Conservation (phyloP, 352 stramenopile genomes). For the Globisporangium solare region DNA sequence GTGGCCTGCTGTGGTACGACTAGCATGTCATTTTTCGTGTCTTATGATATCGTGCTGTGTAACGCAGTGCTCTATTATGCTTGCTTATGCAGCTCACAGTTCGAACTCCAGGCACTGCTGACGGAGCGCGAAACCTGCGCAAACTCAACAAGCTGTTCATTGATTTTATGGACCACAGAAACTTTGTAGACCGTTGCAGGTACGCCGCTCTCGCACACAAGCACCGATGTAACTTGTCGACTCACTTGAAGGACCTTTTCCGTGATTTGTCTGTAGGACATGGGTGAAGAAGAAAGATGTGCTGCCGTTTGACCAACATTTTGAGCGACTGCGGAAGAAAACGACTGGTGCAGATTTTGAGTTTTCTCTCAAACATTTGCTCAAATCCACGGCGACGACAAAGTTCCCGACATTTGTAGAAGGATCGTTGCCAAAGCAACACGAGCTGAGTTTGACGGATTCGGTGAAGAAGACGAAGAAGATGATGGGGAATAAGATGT, state of each 20-base stretch:
- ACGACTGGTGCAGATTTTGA: constrained; percentile 41
- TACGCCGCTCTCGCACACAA: constrained; percentile 12
- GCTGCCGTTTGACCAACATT: constrained; percentile 32
- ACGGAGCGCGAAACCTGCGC: constrained; percentile 32
- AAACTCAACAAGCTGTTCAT: constrained; percentile 39
- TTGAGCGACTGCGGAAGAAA: constrained; percentile 24
- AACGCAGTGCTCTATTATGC: not conserved
- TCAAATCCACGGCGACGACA: constrained; percentile 38
- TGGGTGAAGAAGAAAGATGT: constrained; percentile 44
- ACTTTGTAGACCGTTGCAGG: constrained; percentile 36
- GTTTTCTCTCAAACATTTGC: constrained; percentile 23
- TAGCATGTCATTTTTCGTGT: not conserved
- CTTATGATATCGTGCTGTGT: not conserved
- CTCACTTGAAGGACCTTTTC: not conserved
- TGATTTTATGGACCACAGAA: constrained; percentile 53
- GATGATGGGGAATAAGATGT: constrained; percentile 32
- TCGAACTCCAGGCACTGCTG: constrained; percentile 39
- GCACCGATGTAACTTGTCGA: not conserved
- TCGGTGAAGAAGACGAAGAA: constrained; percentile 38
- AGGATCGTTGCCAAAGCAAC: constrained; percentile 41
- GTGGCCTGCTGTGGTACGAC: constrained; percentile 64
- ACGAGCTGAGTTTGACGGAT: constrained; percentile 16
- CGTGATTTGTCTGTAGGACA: constrained; percentile 22
- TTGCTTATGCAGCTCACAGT: constrained; percentile 46
- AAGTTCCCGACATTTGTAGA: constrained; percentile 47